Base-by-base conservation (phyloP, 2,329 filamentous ascomycete genomes). In the Ophiosphaerella narmari region DNA sequence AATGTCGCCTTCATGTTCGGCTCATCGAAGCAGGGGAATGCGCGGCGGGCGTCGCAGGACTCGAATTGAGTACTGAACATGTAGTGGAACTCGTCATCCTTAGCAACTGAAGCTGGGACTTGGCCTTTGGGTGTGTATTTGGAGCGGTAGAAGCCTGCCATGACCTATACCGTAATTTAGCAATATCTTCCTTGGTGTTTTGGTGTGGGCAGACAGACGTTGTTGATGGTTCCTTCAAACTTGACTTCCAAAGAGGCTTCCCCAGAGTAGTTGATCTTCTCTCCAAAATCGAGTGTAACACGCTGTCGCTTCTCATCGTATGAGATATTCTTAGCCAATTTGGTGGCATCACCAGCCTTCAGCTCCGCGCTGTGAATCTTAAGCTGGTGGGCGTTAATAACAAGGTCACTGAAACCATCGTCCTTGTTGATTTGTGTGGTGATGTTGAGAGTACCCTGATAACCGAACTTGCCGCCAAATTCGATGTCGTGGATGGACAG, bases 21-120 rank as follows among this genome's bases (percentile, higher is more conserved):
- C 78, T 99, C 94, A 70, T 99, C 94, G 68, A 97, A 97, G 78
- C 94, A 99, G 40, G 94, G 94, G 77, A 99, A 97, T 7, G 94
- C 93, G 60, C 92, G 84, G 59, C 94, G 88, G 54, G 94, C 94
- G 76, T 99, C 94, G 68, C 91, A 96, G 39, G 92, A 88, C 79
- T 99, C 94, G 70, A 99, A 99, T 73, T 99, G 94, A 41, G 94
- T 99, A 78, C 90, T 96, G 74, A 96, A 85, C 83, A 79, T 87
- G 83, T 75, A 85, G 69, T 86, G 78, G 62, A 82, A 79, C 46
- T 86, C 82, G 40, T 78, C 80, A 50, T 86, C 91, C 67, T 82
- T 88, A 24, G 91, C 89, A 1, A 96, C 91, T 11, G 90, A 91
- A 36, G 86, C 78, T 40, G 89, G 83, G 6, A 91, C 84, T 31